A percentile compares a stretch with the other conserved stretches of the same genome.
These are phyloP conservation scores for Cordyceps cateniannulata DNA, from an alignment of 2,329 filamentous ascomycete genomes.

Conservation along the genomic window DNA sequence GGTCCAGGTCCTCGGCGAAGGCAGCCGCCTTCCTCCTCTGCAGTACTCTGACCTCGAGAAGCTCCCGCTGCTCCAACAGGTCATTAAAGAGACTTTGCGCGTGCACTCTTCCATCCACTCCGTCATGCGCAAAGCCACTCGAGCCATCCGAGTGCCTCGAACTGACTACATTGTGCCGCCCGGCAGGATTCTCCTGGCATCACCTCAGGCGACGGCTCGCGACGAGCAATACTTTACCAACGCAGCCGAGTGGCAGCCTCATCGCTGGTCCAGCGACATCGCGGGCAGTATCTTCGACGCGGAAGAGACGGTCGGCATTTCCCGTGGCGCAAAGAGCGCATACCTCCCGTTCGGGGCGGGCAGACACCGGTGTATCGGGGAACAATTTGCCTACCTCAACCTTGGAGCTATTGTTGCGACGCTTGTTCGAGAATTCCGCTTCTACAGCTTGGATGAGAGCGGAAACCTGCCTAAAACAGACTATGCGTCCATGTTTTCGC, in stretches of 20 bases:
- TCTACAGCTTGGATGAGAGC: slow-evolving; percentile 48
- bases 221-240: slow-evolving; percentile 53
- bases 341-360: slow-evolving; percentile 68
- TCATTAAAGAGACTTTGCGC: slow-evolving; percentile 66
- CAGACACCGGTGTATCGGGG: slow-evolving; percentile 67
- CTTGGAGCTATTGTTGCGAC: slow-evolving; percentile 57
- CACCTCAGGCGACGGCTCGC: slow-evolving; percentile 35
- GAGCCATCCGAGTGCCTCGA: slow-evolving; percentile 52
- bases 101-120: slow-evolving; percentile 68
- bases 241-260: slow-evolving; percentile 23
- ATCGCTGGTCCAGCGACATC: slow-evolving; percentile 23
- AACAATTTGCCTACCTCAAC: slow-evolving; percentile 70
- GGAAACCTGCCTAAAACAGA: slow-evolving; percentile 55
- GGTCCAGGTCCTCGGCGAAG: slow-evolving; percentile 41
- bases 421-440: slow-evolving; percentile 54
- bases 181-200: slow-evolving; percentile 39
- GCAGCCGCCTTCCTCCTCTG: neutral
- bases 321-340: slow-evolving; percentile 28
- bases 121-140: slow-evolving; percentile 66
- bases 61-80: neutral
- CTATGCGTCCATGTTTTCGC: slow-evolving; percentile 45
- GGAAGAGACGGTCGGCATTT: slow-evolving; percentile 21
- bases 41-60: slow-evolving; percentile 2
- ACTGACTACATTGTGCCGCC: slow-evolving; percentile 51
- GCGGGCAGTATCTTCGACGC: slow-evolving; percentile 12